These are phyloP conservation scores for Aspergillus brasiliensis DNA, from an alignment of 2,329 filamentous ascomycete species.

Conservation along the genomic window DNA sequence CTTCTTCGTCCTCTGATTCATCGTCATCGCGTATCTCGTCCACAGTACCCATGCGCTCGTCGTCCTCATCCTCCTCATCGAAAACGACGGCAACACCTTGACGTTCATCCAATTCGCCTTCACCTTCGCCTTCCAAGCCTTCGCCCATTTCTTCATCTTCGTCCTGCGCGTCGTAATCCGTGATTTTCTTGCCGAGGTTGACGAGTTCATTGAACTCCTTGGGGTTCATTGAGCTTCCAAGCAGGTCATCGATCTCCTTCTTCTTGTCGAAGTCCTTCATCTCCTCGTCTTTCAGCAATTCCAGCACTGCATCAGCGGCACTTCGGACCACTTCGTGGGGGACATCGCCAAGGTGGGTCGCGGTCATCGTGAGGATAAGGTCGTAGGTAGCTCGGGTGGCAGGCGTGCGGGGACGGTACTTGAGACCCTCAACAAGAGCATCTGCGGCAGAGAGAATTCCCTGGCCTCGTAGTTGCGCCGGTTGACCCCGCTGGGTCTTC, in stretches of 20 bases:
- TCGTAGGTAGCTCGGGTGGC: slow-evolving; percentile 93
- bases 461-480: slow-evolving; percentile 67
- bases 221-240: slow-evolving; percentile 77
- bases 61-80: slow-evolving; percentile 85
- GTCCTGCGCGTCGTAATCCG: slow-evolving; percentile 94
- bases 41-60: slow-evolving; percentile 74
- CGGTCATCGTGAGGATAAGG: slow-evolving; percentile 87
- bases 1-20: slow-evolving; percentile 76
- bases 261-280: slow-evolving; percentile 98
- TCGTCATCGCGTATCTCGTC: slow-evolving; percentile 85
- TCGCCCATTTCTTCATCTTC: slow-evolving; percentile 86
- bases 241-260: slow-evolving; percentile 90
- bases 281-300: slow-evolving; percentile 91
- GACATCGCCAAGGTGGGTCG: slow-evolving; percentile 86
- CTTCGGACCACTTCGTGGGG: slow-evolving; percentile 89
- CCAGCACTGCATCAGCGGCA: slow-evolving; percentile 87
- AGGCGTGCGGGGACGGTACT: slow-evolving; percentile 86
- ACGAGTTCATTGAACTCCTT: slow-evolving; percentile 97
- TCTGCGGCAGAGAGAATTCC: slow-evolving; percentile 84
- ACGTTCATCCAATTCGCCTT: slow-evolving; percentile 81
- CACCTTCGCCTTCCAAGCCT: slow-evolving; percentile 66
- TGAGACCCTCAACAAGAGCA: slow-evolving; percentile 84
- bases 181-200: slow-evolving; percentile 97
- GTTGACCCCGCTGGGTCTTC: slow-evolving; percentile 79
- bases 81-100: slow-evolving; percentile 98